These are phyloP conservation scores for Candida krabiensis DNA, from an alignment of 805 yeast genomes.

Conservation along the genomic window DNA sequence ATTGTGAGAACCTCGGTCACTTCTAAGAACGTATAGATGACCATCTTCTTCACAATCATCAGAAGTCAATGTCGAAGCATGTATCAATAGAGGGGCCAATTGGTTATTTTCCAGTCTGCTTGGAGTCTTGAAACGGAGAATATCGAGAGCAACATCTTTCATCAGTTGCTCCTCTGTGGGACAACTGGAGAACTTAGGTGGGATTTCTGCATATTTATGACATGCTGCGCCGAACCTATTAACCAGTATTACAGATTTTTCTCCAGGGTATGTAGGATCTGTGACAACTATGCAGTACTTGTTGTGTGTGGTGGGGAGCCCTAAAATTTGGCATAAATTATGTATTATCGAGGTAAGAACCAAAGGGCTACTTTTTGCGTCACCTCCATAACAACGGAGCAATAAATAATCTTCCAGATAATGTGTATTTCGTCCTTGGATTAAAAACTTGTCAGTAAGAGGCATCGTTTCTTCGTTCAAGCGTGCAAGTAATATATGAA, in stretches of 20 bases:
- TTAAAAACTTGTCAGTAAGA: conserved; percentile 2
- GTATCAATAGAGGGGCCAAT: conserved; percentile 1
- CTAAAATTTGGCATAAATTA: conserved; percentile 7
- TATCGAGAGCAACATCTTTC: not conserved
- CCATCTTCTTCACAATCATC: not conserved
- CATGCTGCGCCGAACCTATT: not conserved
- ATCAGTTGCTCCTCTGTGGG: not conserved
- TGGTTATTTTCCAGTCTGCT: conserved; percentile 2
- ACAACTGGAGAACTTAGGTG: not conserved
- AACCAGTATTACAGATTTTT: conserved; percentile 1
- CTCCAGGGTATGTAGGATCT: conserved; percentile 2
- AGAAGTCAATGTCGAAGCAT: not conserved
- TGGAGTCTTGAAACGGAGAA: conserved; percentile 2
- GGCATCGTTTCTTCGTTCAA: conserved; percentile 10
- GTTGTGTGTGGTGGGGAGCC: conserved; percentile 5
- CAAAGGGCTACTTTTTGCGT: conserved; percentile 5
- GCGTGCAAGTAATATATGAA: not conserved
- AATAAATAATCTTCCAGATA: conserved; percentile 10
- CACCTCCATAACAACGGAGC: conserved; percentile 14
- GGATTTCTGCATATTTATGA: conserved; percentile 1
- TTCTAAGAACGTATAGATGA: conserved; percentile 2
- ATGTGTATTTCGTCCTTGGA: not conserved
- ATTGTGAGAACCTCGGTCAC: not conserved
- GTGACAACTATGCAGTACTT: conserved; percentile 2
- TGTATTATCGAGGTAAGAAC: conserved; percentile 8